These are phyloP conservation scores for Mycosarcoma mackinlayi DNA, from an alignment of 1,284 basidiomycete species.

Conservation along the genomic window DNA sequence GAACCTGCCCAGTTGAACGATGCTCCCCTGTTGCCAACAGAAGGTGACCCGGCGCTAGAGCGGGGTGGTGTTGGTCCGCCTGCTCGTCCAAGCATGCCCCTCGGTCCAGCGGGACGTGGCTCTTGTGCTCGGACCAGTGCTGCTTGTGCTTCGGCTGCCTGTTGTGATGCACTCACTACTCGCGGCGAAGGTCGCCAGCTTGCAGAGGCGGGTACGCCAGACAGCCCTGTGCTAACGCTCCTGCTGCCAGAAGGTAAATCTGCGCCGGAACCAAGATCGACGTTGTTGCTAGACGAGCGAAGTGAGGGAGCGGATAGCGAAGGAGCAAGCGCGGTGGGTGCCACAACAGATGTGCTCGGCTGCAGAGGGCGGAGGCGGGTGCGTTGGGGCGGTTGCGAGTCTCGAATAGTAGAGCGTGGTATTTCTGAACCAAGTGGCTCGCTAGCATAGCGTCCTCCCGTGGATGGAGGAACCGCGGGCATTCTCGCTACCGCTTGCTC, in stretches of 20 bases:
- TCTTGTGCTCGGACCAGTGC: slow-evolving; percentile 9
- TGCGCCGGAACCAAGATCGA: neutral
- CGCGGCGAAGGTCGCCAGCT: slow-evolving; percentile 46
- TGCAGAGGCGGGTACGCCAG: slow-evolving; percentile 28
- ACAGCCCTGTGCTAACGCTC: too few species aligned
- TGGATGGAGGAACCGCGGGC: slow-evolving; percentile 1
- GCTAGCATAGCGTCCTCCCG: slow-evolving; percentile 45
- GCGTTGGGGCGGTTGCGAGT: slow-evolving; percentile 17
- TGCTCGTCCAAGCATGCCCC: neutral
- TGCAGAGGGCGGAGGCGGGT: slow-evolving; percentile 33
- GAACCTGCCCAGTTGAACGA: slow-evolving; percentile 28
- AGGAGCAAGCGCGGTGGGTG: slow-evolving; percentile 22
- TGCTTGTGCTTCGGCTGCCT: slow-evolving; percentile 32
- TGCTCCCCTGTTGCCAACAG: slow-evolving; percentile 13
- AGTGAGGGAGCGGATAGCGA: slow-evolving; percentile 34
- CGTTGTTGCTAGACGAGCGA: slow-evolving; percentile 2
- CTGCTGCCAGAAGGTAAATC: slow-evolving; percentile 2
- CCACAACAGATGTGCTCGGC: slow-evolving; percentile 23
- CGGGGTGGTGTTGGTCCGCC: slow-evolving; percentile 26
- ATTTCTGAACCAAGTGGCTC: slow-evolving; percentile 42
- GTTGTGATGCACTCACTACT: slow-evolving; percentile 34
- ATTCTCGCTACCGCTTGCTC: slow-evolving; percentile 1
- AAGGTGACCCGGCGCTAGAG: slow-evolving; percentile 5
- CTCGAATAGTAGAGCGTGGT: slow-evolving; percentile 20
- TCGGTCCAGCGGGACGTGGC: neutral